Conservation (phyloP, 495 filamentous ascomycete species). For the Parathielavia hyrcaniae region DNA sequence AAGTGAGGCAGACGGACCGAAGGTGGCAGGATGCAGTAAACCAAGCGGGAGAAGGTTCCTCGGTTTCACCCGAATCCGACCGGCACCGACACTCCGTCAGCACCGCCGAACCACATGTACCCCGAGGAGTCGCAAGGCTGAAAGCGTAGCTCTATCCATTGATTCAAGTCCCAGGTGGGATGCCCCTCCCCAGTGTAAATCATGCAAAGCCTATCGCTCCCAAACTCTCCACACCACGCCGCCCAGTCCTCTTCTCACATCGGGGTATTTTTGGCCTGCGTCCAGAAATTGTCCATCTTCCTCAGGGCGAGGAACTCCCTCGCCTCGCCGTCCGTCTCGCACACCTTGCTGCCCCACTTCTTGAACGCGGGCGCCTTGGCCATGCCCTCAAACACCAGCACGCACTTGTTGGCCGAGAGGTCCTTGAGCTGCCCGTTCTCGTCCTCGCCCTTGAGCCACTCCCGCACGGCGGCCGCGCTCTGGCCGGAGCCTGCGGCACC, state of each 20-base stretch:
- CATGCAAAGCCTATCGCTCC: background rate
- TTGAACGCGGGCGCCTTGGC: constrained; percentile 69
- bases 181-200: background rate
- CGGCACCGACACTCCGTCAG: too few species aligned
- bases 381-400: constrained; percentile 82
- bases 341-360: constrained; percentile 77
- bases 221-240: background rate
- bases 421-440: constrained; percentile 76
- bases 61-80: too few species aligned
- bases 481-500: constrained; percentile 1
- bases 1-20: background rate
- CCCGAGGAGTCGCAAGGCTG: too few species aligned
- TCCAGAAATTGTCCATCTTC: constrained; percentile 96
- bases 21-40: background rate
- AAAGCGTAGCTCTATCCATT: too few species aligned
- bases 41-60: too few species aligned
- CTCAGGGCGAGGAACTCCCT: constrained; percentile 68
- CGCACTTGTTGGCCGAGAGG: constrained; percentile 69
- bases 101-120: too few species aligned
- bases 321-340: constrained; percentile 82
- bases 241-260: background rate
- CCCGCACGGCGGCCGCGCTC: constrained; percentile 42
- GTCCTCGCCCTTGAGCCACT: constrained; percentile 73
- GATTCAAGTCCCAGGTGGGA: too few species aligned
- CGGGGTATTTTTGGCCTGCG: constrained; percentile 63